These are phyloP conservation scores for Trametes cingulata DNA, from an alignment of 768 basidiomycete species.

Conservation along the genomic window DNA sequence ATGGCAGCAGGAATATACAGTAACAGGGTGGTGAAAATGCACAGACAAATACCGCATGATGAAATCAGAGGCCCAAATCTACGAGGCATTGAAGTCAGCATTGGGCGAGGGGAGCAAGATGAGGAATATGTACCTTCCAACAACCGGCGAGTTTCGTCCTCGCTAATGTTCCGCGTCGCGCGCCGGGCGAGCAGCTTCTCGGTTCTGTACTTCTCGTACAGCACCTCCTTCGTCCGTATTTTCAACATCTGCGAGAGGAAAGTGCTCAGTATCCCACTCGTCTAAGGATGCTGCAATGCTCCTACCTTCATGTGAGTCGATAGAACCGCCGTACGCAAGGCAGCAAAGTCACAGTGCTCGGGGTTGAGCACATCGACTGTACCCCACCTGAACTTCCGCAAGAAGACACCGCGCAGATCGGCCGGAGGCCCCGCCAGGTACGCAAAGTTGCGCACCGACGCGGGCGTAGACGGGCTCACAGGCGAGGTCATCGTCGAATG, in stretches of 20 bases:
- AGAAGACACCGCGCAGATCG: slow-evolving; percentile 72
- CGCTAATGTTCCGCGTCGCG: slow-evolving; percentile 76
- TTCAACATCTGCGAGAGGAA: slow-evolving; percentile 62
- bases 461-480: slow-evolving; percentile 24
- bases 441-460: slow-evolving; percentile 32
- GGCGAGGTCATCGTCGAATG: slow-evolving; percentile 25
- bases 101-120: not conserved
- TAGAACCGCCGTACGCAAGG: slow-evolving; percentile 79
- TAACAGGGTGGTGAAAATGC: not conserved
- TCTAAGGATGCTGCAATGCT: not conserved
- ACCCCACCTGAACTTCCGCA: slow-evolving; percentile 85
- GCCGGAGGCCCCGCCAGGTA: slow-evolving; percentile 61
- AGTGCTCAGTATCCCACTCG: not conserved
- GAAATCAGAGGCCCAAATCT: slow-evolving; percentile 26
- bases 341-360: slow-evolving; percentile 84
- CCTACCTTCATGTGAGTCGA: slow-evolving; percentile 84
- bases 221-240: slow-evolving; percentile 79
- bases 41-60: slow-evolving; percentile 3
- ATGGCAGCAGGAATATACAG: slow-evolving; percentile 5
- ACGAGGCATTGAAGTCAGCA: not conserved
- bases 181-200: slow-evolving; percentile 88
- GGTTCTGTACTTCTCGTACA: slow-evolving; percentile 92
- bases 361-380: slow-evolving; percentile 85
- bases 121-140: slow-evolving; percentile 57
- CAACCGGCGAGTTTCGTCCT: slow-evolving; percentile 70